phyloP scores from a whole-genome alignment of 495 filamentous ascomycete species.

The Lophium mytilinum region DNA sequence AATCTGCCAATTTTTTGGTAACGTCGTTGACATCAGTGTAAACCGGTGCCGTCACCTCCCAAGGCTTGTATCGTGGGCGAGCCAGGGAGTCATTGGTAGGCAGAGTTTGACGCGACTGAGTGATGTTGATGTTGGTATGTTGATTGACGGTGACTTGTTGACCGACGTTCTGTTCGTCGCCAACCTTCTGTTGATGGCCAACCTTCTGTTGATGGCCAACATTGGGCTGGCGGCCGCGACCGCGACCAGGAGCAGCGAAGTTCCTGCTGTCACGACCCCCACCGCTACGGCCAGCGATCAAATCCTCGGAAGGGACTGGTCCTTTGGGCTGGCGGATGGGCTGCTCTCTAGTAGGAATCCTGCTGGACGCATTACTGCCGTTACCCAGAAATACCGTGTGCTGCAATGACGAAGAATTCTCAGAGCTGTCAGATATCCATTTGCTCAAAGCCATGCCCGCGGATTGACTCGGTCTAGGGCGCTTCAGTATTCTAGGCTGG shows the following conservation, averaged over 20 bases:
- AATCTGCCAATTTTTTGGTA: too few species aligned
- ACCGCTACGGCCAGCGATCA: background rate
- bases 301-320: background rate
- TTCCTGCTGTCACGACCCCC: constrained; percentile 1
- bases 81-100: too few species aligned
- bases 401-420: background rate
- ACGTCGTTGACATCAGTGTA: too few species aligned
- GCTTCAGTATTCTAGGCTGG: background rate
- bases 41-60: too few species aligned
- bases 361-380: background rate
- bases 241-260: background rate
- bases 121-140: too few species aligned
- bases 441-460: background rate
- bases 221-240: background rate
- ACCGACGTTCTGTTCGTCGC: too few species aligned
- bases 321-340: constrained; percentile 1
- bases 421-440: background rate
- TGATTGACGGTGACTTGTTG: too few species aligned
- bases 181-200: too few species aligned
- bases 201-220: too few species aligned
- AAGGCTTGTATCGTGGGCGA: too few species aligned
- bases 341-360: background rate
- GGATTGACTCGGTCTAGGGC: background rate
- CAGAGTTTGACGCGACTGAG: too few species aligned
- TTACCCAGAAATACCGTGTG: background rate